Base-by-base conservation (phyloP, 1,139 yeast genomes). In the Hanseniaspora sp. region DNA sequence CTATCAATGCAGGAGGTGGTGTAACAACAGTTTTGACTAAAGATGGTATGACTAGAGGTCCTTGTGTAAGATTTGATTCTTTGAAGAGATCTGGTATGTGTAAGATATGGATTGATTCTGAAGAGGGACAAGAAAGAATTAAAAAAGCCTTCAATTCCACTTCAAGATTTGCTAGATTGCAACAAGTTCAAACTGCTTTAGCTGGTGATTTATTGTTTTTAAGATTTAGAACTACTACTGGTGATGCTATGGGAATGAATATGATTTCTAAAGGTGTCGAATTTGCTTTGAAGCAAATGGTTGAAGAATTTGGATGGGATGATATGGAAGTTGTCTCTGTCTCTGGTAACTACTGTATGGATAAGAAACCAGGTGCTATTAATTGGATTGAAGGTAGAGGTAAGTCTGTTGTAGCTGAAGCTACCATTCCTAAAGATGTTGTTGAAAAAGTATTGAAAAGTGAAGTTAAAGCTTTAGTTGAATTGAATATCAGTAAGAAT, bases 161-260 rank as follows among this genome's bases (percentile, higher is more conserved):
- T 23, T 90, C 97, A 12, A 79, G 99, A 70, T 92, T 92, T 72
- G 99, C 99, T 23, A 81, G 96, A 65, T 78, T 92, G 64, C 95
- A 86, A 70, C 83, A 84, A 62, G 75, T 90, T 61, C 86, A 88
- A 69, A 87, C 97, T 33, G 95, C 97, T 1, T 73, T 92, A 68
- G 98, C 98, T n/a, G 98, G 99, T 43, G 85, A 86, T 54, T 74
- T 85, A 60, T 74, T 94, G 63, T 92, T 78, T 66, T 83, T 94
- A 63, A 81, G 98, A 64, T 92, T 92, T 74, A 81, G 90, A 67
- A 92, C 99, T 31, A 88, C 96, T 44, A 92, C 99, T 38, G 99
- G 99, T 69, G 99, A 92, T 74, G 98, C 98, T 18, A 92, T 92
- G 99, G 99, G 98, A 61, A 92, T 92, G 99, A 92, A 92, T 68